Evolutionary conservation across 768 basidiomycete genomes (phyloP).

Genomic region (Suillus placidus): DNA sequence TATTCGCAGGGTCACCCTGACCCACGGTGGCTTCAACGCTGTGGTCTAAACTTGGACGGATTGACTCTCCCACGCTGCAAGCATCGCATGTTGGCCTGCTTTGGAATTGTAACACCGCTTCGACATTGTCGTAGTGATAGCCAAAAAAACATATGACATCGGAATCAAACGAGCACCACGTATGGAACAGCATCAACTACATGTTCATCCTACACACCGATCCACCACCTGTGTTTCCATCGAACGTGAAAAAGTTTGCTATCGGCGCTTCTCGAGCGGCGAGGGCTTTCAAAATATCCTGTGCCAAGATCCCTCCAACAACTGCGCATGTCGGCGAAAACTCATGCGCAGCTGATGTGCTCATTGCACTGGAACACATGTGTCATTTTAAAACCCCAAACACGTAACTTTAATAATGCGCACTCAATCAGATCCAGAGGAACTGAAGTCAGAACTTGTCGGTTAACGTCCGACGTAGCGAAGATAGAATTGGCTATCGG

Average conservation of each 20-base stretch:
- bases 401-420: slow-evolving; percentile 20
- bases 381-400: slow-evolving; percentile 10
- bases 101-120: neutral
- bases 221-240: slow-evolving; percentile 78
- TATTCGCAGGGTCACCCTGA: slow-evolving; percentile 13
- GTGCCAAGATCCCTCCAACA: slow-evolving; percentile 91
- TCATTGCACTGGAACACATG: slow-evolving; percentile 53
- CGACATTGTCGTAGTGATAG: neutral
- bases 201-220: slow-evolving; percentile 62
- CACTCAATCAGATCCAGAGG: slow-evolving; percentile 70
- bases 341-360: slow-evolving; percentile 74
- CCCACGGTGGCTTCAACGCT: slow-evolving; percentile 22
- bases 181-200: slow-evolving; percentile 24
- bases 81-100: neutral
- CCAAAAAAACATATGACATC: neutral
- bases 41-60: slow-evolving; percentile 23
- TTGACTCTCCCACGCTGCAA: slow-evolving; percentile 19
- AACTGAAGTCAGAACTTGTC: slow-evolving; percentile 58
- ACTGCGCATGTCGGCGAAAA: slow-evolving; percentile 95
- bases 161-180: neutral
- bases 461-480: slow-evolving; percentile 66
- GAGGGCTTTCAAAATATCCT: slow-evolving; percentile 91
- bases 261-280: slow-evolving; percentile 91
- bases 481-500: slow-evolving; percentile 66
- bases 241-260: slow-evolving; percentile 89